These are phyloP conservation scores for Leishmania tarentolae DNA, from an alignment of 208 protist genomes.

Conservation along the genomic window DNA sequence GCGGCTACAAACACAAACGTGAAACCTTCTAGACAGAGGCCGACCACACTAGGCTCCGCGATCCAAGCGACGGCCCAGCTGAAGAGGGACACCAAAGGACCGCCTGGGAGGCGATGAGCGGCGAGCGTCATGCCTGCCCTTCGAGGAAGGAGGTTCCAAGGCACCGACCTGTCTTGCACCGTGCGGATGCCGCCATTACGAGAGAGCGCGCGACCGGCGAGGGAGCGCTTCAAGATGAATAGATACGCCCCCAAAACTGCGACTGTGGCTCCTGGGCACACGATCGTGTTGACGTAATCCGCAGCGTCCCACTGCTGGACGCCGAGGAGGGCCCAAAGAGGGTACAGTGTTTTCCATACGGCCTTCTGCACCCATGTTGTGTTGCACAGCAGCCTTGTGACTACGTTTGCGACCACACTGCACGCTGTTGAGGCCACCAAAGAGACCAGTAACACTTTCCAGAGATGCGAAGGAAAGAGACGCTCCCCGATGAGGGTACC, in stretches of 20 bases:
- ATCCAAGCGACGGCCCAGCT: slow-evolving; percentile 22
- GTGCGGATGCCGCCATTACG: neutral
- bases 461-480: slow-evolving; percentile 14
- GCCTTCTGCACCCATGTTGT: neutral
- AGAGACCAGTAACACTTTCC: neutral
- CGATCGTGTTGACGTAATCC: slow-evolving; percentile 18
- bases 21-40: slow-evolving; percentile 23
- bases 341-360: slow-evolving; percentile 5
- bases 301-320: slow-evolving; percentile 17
- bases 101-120: neutral
- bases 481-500: slow-evolving; percentile 6
- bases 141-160: neutral
- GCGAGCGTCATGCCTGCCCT: neutral
- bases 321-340: slow-evolving; percentile 24
- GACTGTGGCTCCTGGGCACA: neutral
- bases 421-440: slow-evolving; percentile 5
- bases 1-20: slow-evolving; percentile 13
- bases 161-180: neutral
- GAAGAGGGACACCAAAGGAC: slow-evolving; percentile 9
- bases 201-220: neutral
- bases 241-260: slow-evolving; percentile 3
- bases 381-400: neutral
- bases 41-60: slow-evolving; percentile 16
- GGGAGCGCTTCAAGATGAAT: slow-evolving; percentile 3
- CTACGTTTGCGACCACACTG: slow-evolving; percentile 15